These are phyloP conservation scores for Phyllosticta citribraziliensis DNA, from an alignment of 2,329 filamentous ascomycete species.

Conservation along the genomic window DNA sequence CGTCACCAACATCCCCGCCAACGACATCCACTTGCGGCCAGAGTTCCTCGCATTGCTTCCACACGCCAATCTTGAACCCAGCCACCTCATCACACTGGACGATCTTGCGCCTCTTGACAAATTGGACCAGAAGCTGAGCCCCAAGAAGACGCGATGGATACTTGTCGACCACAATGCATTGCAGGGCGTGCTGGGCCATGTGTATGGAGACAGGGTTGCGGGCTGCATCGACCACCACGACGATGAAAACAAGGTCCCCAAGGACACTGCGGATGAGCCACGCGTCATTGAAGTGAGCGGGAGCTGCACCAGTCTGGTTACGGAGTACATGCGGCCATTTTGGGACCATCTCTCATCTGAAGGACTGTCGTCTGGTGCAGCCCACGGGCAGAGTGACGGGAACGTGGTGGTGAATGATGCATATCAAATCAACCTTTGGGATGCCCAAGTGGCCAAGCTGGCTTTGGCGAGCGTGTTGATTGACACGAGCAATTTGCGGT, in stretches of 20 bases:
- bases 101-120: constrained; percentile 46
- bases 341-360: constrained; percentile 46
- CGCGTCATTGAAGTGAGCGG: constrained; percentile 57
- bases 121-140: constrained; percentile 36
- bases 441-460: constrained; percentile 55
- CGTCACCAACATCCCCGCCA: constrained; percentile 58
- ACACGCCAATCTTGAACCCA: constrained; percentile 47
- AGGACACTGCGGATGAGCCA: constrained; percentile 39
- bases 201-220: constrained; percentile 44
- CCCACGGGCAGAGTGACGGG: constrained; percentile 29
- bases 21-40: constrained; percentile 61
- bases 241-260: constrained; percentile 52
- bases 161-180: constrained; percentile 73
- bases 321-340: constrained; percentile 45
- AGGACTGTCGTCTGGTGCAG: constrained; percentile 32
- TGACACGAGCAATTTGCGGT: constrained; percentile 57
- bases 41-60: constrained; percentile 59
- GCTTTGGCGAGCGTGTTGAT: constrained; percentile 62
- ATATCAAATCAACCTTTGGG: constrained; percentile 31
- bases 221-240: constrained; percentile 73
- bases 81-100: constrained; percentile 56
- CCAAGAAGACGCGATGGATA: constrained; percentile 56
- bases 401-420: constrained; percentile 24
- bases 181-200: constrained; percentile 49
- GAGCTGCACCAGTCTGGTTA: constrained; percentile 63